A percentile compares a stretch with the other conserved stretches of the same genome.
Conservation (phyloP, 768 basidiomycete species). For the Clathrus columnatus region DNA sequence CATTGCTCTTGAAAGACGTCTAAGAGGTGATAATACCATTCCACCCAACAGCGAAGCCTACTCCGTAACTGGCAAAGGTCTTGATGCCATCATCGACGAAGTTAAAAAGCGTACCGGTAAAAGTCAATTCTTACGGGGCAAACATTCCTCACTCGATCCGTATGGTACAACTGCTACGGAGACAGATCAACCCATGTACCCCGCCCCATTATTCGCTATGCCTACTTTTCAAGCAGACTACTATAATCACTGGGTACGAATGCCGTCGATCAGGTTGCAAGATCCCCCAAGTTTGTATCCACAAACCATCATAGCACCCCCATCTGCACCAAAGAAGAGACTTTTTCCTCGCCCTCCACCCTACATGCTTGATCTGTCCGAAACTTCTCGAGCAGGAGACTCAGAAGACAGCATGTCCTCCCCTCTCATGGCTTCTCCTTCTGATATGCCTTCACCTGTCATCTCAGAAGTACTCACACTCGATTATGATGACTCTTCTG, state of each 20-base stretch:
- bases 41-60: conserved; percentile 29
- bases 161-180: conserved; percentile 31
- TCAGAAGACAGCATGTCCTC: background rate
- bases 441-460: background rate
- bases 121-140: conserved; percentile 42
- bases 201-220: conserved; percentile 27
- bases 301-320: background rate
- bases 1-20: conserved; percentile 32
- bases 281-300: background rate
- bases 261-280: background rate
- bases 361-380: background rate
- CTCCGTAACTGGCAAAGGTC: conserved; percentile 40
- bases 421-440: background rate
- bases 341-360: background rate
- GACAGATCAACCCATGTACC: conserved; percentile 16
- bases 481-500: background rate
- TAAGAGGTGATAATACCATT: conserved; percentile 20
- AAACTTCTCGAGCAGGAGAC: background rate
- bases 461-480: background rate
- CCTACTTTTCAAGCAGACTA: conserved; percentile 31
- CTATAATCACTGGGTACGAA: conserved; percentile 1
- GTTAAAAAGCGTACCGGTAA: conserved; percentile 40
- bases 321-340: conserved; percentile 1
- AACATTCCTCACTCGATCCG: conserved; percentile 42
- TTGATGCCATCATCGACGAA: conserved; percentile 39